Conservation (phyloP, 2,329 filamentous ascomycete genomes). For the Dactylellina drechsleri region DNA sequence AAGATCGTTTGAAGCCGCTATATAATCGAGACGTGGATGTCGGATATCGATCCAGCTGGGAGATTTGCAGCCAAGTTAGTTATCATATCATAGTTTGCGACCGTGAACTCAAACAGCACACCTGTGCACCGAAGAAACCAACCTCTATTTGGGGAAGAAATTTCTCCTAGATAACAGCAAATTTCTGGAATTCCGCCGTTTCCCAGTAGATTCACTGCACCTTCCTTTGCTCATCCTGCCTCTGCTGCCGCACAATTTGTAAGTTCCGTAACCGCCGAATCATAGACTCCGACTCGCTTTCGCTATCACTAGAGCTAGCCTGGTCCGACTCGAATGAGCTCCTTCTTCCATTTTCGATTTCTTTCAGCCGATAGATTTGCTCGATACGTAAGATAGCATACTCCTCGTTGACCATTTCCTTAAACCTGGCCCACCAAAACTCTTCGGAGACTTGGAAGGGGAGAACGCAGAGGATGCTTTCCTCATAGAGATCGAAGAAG, state of each 20-base stretch:
- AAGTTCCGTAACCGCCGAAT: conserved; percentile 28
- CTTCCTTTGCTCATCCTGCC: too few species aligned
- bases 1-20: too few species aligned
- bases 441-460: conserved; percentile 30
- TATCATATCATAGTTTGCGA: too few species aligned
- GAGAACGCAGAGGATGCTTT: conserved; percentile 31
- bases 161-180: too few species aligned
- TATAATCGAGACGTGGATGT: too few species aligned
- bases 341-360: conserved; percentile 6
- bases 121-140: too few species aligned
- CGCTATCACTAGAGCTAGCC: neutral
- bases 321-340: neutral
- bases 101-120: too few species aligned
- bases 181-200: too few species aligned
- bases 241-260: neutral
- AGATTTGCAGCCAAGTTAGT: too few species aligned
- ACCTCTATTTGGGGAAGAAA: too few species aligned
- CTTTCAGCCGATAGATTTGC: conserved; percentile 24
- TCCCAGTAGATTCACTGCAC: too few species aligned
- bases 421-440: conserved; percentile 35
- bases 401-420: conserved; percentile 48
- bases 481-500: conserved; percentile 51
- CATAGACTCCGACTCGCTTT: conserved; percentile 18
- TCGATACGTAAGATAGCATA: conserved; percentile 35
- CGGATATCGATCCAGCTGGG: too few species aligned